Evolutionary conservation across 805 yeast genomes (phyloP), one percentile per base, ranked within the genome.

Genomic region (Yamadazyma takamatsuzukensis): DNA sequence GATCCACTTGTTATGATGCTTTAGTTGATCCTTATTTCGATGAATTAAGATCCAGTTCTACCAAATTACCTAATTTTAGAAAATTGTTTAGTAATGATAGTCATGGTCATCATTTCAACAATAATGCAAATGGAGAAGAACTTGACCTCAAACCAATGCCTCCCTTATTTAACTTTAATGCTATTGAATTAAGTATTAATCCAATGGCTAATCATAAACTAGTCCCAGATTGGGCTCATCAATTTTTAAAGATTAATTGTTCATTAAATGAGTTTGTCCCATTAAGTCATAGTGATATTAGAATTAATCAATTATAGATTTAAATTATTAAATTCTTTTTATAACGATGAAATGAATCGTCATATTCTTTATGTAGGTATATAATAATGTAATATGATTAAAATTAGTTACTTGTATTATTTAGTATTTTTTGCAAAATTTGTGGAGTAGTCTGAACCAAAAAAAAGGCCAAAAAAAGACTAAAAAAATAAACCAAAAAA

Each of bases 1-100:
- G 94, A 60, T 63, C 78, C 28, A 67, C 74, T 37, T 81, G 90
- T 22, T 55, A 69, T 12, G 67, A 72, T 27, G 74, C 78, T 1
- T 54, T 78, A 49, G 54, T 66, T 21, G 70, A 73, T 47, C 66
- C 60, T 7, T 77, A 75, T 58, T 78, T 80, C 52, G 72, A 75
- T 44, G 78, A 73, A 41, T 67, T 76, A 44, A 64, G 72, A 48
- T 50, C 48, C 19, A 54, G 49, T 25, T 33, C 38, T 23, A 61
- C 69, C 6, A 58, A 58, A 45, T 54, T 66, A 42, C 70, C 72
- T 30, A 64, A 64, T 51, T 64, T 64, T 52, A 52, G 72, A 39
- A 63, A 65, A 51, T 49, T 62, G 40, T 66, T 54, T 48, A 54
- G 56, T 37, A 68, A 61, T 42, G 68, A 65, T 37, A 54, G 53